Percentiles rank a stretch among this genome's conserved stretches.
Evolutionary conservation across 2,329 filamentous ascomycete genomes (phyloP).

Genomic region (Gliomastix tumulicola): DNA sequence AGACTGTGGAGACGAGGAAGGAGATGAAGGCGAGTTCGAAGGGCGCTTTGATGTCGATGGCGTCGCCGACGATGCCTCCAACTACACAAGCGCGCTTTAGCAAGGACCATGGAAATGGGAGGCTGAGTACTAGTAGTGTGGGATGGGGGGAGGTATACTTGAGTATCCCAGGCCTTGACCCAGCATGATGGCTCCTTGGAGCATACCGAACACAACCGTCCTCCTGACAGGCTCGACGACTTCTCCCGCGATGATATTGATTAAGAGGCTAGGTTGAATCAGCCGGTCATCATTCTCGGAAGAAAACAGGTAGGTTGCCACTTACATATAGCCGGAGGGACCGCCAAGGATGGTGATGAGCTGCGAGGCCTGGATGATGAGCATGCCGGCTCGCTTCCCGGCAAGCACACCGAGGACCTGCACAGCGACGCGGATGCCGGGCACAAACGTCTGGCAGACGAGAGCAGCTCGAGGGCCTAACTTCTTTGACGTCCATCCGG

Average conservation of each 20-base stretch:
- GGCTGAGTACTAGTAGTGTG: no score
- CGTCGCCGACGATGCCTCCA: conserved; percentile 59
- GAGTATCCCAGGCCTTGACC: conserved; percentile 59
- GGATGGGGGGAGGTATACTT: conserved; percentile 26
- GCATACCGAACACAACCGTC: conserved; percentile 57
- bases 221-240: conserved; percentile 51
- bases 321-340: conserved; percentile 57
- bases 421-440: conserved; percentile 54
- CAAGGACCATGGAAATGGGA: no score
- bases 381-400: conserved; percentile 55
- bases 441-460: conserved; percentile 55
- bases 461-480: conserved; percentile 58
- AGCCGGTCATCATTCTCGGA: neutral
- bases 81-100: no score
- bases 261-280: conserved; percentile 35
- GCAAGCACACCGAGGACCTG: conserved; percentile 59
- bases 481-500: conserved; percentile 59
- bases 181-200: conserved; percentile 62
- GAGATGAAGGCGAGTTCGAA: conserved; percentile 57
- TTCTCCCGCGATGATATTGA: conserved; percentile 64
- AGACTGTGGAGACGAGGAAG: conserved; percentile 39
- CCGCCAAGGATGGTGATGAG: conserved; percentile 62
- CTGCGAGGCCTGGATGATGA: conserved; percentile 61
- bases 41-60: conserved; percentile 54
- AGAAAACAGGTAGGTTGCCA: neutral